Conservation (phyloP, 2,329 filamentous ascomycete genomes). For the Neoascochyta sp. region DNA sequence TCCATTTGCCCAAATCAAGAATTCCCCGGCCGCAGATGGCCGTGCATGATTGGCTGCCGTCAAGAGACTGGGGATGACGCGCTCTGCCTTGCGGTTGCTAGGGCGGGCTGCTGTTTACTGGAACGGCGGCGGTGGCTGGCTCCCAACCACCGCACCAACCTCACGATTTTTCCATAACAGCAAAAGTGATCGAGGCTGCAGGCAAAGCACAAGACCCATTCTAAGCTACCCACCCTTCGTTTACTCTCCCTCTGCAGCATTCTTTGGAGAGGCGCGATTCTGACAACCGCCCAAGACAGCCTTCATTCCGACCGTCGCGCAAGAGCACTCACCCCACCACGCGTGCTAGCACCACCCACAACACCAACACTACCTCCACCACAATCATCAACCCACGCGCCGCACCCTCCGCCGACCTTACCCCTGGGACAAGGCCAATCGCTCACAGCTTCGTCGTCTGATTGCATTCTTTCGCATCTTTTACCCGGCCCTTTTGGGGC, state of each 20-base stretch:
- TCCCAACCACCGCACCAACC: constrained; percentile 34
- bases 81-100: constrained; percentile 14
- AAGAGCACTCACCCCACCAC: constrained; percentile 26
- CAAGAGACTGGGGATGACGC: constrained; percentile 19
- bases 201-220: constrained; percentile 25
- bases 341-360: constrained; percentile 15
- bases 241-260: constrained; percentile 15
- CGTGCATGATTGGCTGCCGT: constrained; percentile 16
- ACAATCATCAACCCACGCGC: constrained; percentile 19
- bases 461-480: constrained; percentile 31
- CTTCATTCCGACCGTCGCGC: constrained; percentile 27
- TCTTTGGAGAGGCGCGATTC: constrained; percentile 24
- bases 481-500: constrained; percentile 43
- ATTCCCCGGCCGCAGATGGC: constrained; percentile 7
- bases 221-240: constrained; percentile 33
- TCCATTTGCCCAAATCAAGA: constrained; percentile 4
- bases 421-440: constrained; percentile 19
- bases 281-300: constrained; percentile 33
- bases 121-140: too few species aligned
- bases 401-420: constrained; percentile 14
- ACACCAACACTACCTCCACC: constrained; percentile 11
- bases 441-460: constrained; percentile 20
- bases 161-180: constrained; percentile 28
- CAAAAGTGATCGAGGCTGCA: constrained; percentile 32
- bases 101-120: not conserved